phyloP scores from a whole-genome alignment of 164 flowering plant species.

The Kingdonia uniflora region DNA sequence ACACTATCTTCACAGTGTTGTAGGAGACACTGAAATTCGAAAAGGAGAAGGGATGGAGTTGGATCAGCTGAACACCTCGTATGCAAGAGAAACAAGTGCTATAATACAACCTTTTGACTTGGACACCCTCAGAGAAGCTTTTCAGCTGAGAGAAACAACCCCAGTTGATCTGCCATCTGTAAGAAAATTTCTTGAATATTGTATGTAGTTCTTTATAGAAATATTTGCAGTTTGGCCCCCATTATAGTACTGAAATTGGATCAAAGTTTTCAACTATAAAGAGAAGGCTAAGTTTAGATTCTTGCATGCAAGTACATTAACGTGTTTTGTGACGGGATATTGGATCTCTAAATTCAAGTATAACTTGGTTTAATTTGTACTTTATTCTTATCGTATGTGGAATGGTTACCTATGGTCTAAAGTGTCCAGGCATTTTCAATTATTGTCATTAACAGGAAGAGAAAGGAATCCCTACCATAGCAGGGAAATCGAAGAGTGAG shows the following conservation, averaged over 20 bases:
- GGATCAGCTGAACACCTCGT: slow-evolving; percentile 56
- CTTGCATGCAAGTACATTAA: too few species aligned
- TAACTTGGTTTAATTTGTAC: too few species aligned
- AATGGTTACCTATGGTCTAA: too few species aligned
- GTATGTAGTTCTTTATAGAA: neutral
- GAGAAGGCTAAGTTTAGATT: too few species aligned
- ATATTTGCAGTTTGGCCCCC: neutral
- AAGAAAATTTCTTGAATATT: slow-evolving; percentile 17
- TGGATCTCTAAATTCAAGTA: too few species aligned
- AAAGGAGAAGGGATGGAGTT: slow-evolving; percentile 93
- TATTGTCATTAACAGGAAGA: slow-evolving; percentile 35
- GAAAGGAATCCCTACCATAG: slow-evolving; percentile 56
- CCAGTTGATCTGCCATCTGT: slow-evolving; percentile 61
- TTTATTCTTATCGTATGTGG: too few species aligned
- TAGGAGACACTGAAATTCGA: slow-evolving; percentile 80
- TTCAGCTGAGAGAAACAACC: slow-evolving; percentile 55
- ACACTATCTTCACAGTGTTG: slow-evolving; percentile 77
- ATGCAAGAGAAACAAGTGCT: slow-evolving; percentile 31
- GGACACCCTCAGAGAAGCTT: slow-evolving; percentile 59
- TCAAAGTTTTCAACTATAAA: too few species aligned
- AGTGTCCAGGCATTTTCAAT: too few species aligned
- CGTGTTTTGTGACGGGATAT: too few species aligned
- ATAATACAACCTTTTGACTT: slow-evolving; percentile 71
- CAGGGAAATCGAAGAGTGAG: slow-evolving; percentile 44
- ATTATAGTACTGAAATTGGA: too few species aligned